Evolutionary conservation across 306 rosid species (phyloP).

Genomic region (Vicia faba): DNA sequence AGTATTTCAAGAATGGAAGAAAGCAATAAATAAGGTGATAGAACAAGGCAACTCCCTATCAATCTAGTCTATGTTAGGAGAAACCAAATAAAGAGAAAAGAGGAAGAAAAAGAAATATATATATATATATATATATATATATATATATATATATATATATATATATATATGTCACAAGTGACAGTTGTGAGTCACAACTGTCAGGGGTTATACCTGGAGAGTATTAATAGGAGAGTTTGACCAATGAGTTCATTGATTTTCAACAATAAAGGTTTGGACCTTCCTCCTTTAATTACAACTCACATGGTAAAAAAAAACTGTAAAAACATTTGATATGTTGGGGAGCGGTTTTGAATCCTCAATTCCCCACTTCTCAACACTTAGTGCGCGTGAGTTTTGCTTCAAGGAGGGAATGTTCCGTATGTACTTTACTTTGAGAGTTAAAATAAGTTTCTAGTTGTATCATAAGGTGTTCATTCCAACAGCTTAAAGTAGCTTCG

Average conservation of each 20-base stretch:
- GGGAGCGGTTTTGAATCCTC: too few relatives aligned
- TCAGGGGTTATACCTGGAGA: background rate
- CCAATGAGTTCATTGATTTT: background rate
- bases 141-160: too few relatives aligned
- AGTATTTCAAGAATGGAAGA: constrained; percentile 1
- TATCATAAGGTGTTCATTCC: background rate
- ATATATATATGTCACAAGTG: background rate
- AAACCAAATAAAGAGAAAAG: background rate
- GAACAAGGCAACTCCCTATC: background rate
- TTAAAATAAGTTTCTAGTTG: background rate
- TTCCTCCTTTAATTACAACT: background rate
- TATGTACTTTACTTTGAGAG: background rate
- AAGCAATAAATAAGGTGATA: background rate
- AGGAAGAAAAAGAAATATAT: background rate
- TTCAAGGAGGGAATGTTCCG: background rate
- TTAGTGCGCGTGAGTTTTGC: too few relatives aligned
- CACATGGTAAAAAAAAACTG: too few relatives aligned
- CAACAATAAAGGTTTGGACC: background rate
- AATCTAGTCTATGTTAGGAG: background rate
- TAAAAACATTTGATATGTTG: too few relatives aligned
- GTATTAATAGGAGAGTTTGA: too few relatives aligned
- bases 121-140: too few relatives aligned
- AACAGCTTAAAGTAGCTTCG: background rate
- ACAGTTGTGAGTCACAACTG: background rate
- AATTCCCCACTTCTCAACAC: too few relatives aligned